Percentiles rank a stretch among this genome's conserved stretches.
Evolutionary conservation across 495 filamentous ascomycete genomes (phyloP).

Genomic region (Cetradonia linearis): DNA sequence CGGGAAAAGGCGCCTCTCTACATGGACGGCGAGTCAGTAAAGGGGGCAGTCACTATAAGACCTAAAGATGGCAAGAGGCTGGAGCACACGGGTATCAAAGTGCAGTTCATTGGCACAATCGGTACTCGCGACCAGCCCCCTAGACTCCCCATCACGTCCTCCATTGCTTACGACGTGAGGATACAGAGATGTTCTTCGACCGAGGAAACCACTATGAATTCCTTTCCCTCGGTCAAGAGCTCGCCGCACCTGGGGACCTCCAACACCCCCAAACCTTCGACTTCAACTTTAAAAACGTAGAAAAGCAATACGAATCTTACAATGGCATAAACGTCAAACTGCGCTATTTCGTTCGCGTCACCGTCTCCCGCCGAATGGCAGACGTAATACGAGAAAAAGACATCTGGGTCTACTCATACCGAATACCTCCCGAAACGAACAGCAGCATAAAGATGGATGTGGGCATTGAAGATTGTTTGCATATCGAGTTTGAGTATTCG

Average conservation of each 20-base stretch:
- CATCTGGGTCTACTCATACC: conserved; percentile 98
- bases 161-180: conserved; percentile 18
- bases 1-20: conserved; percentile 94
- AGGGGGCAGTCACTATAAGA: conserved; percentile 84
- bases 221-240: conserved; percentile 86
- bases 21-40: conserved; percentile 97
- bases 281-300: conserved; percentile 99
- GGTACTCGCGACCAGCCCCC: conserved; percentile 40
- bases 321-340: conserved; percentile 99
- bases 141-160: background rate
- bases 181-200: conserved; percentile 95
- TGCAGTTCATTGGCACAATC: conserved; percentile 99
- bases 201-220: conserved; percentile 99
- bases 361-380: conserved; percentile 90
- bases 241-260: conserved; percentile 91
- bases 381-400: conserved; percentile 99
- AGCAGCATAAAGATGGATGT: conserved; percentile 99
- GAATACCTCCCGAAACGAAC: conserved; percentile 96
- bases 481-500: conserved; percentile 99
- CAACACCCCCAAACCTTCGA: conserved; percentile 98
- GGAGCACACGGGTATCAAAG: conserved; percentile 98
- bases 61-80: conserved; percentile 97
- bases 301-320: conserved; percentile 99
- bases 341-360: conserved; percentile 96
- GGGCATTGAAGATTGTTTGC: conserved; percentile 96